Conservation (phyloP, 352 stramenopile genomes). For the Globisporangium rhizosaccharum region DNA sequence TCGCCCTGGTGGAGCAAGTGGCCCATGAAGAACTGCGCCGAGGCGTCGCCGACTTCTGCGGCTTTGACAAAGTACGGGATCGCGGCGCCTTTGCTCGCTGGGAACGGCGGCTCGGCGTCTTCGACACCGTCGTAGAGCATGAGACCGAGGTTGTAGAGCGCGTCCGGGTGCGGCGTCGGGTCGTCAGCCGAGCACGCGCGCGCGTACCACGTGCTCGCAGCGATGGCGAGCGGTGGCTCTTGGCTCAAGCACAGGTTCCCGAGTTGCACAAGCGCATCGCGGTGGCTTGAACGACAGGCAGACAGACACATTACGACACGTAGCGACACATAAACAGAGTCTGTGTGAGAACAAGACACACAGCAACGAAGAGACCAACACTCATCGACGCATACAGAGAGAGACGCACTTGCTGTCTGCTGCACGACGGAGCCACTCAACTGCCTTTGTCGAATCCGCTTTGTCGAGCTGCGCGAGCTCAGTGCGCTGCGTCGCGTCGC, state of each 20-base stretch:
- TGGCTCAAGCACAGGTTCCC: slow-evolving; percentile 79
- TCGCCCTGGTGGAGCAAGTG: slow-evolving; percentile 74
- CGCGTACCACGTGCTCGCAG: slow-evolving; percentile 73
- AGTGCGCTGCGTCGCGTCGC: slow-evolving; percentile 19
- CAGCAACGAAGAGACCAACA: not conserved
- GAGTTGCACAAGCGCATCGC: slow-evolving; percentile 73
- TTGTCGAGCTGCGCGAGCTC: slow-evolving; percentile 17
- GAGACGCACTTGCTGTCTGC: slow-evolving; percentile 46
- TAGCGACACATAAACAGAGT: not conserved
- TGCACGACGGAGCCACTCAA: slow-evolving; percentile 78
- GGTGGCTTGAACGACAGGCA: slow-evolving; percentile 26
- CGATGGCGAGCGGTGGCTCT: slow-evolving; percentile 63
- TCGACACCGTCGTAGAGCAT: slow-evolving; percentile 73
- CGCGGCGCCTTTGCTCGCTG: slow-evolving; percentile 43
- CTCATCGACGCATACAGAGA: not conserved
- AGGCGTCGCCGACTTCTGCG: slow-evolving; percentile 66
- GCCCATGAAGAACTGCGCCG: slow-evolving; percentile 86
- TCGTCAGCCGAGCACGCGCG: slow-evolving; percentile 40
- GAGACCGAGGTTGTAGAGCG: slow-evolving; percentile 80
- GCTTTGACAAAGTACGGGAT: slow-evolving; percentile 78
- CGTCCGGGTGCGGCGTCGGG: slow-evolving; percentile 64
- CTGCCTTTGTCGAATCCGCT: slow-evolving; percentile 54
- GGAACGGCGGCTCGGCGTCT: slow-evolving; percentile 62
- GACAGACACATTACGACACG: slow-evolving; percentile 1
- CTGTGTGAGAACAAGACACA: not conserved